Percentiles rank a stretch among this genome's conserved stretches.
Conservation (phyloP, 2,329 filamentous ascomycete genomes). For the Pseudocercospora fijiensis region DNA sequence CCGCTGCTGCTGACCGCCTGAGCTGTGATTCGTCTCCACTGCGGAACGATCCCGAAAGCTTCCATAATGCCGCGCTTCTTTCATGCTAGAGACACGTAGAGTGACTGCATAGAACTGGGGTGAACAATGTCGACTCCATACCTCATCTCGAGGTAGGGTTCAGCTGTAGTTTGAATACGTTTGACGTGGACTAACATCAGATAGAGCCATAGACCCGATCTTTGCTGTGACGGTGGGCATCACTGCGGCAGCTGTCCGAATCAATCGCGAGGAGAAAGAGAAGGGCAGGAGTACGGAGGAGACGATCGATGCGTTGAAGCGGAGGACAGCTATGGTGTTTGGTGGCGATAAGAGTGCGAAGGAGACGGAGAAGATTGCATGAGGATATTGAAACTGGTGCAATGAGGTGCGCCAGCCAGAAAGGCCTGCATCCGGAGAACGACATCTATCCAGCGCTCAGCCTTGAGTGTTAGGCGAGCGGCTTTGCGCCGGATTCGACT, state of each 20-base stretch:
- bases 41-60: conserved; percentile 1
- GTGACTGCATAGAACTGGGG: neutral
- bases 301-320: conserved; percentile 43
- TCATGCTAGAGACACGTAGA: neutral
- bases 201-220: conserved; percentile 49
- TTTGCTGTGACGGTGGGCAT: conserved; percentile 52
- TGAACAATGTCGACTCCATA: conserved; percentile 30
- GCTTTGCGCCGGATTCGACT: no score
- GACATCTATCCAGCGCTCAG: no score
- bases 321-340: conserved; percentile 39
- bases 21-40: neutral
- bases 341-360: neutral
- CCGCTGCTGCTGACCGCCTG: neutral
- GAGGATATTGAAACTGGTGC: no score
- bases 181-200: neutral
- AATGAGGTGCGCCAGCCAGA: neutral
- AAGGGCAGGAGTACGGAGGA: conserved; percentile 43
- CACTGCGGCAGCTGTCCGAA: conserved; percentile 43
- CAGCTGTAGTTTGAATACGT: neutral
- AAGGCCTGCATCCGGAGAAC: neutral
- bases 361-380: neutral
- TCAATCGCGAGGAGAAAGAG: conserved; percentile 50
- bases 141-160: conserved; percentile 47
- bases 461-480: no score
- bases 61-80: neutral